Evolutionary conservation across 768 basidiomycete genomes (phyloP).

Genomic region (Mycena haematopus): DNA sequence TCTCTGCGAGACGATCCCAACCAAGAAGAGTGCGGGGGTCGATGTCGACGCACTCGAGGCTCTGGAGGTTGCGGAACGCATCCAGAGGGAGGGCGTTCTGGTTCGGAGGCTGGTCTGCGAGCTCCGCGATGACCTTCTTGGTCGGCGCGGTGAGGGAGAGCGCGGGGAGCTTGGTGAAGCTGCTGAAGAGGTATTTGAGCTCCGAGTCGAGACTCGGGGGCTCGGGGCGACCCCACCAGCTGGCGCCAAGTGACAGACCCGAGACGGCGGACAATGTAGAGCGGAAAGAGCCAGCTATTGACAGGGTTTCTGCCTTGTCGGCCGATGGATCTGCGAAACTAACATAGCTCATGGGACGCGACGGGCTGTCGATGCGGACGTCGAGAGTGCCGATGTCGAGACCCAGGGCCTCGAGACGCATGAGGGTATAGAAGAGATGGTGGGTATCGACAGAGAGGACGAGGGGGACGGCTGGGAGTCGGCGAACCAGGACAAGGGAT

Average conservation of each 20-base stretch:
- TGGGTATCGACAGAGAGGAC: constrained; percentile 77
- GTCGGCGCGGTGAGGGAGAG: constrained; percentile 70
- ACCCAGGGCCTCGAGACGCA: constrained; percentile 85
- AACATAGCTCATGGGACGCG: constrained; percentile 78
- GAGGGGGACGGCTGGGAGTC: constrained; percentile 52
- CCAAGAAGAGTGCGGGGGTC: constrained; percentile 85
- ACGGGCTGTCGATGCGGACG: constrained; percentile 72
- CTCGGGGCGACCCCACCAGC: constrained; percentile 74
- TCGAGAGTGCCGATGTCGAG: constrained; percentile 82
- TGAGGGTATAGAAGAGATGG: constrained; percentile 87
- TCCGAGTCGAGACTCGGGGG: constrained; percentile 70
- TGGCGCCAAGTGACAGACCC: constrained; percentile 69
- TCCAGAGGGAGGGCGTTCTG: constrained; percentile 82
- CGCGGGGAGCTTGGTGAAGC: constrained; percentile 90
- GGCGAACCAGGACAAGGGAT: constrained; percentile 69
- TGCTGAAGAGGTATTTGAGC: constrained; percentile 87
- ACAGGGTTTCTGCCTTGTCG: constrained; percentile 78
- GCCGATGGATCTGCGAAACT: constrained; percentile 48
- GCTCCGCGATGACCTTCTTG: constrained; percentile 69
- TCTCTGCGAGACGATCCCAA: constrained; percentile 80
- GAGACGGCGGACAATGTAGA: constrained; percentile 82
- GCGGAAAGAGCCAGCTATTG: constrained; percentile 69
- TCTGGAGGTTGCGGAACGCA: constrained; percentile 84
- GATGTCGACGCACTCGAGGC: constrained; percentile 75
- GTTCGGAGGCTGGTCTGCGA: constrained; percentile 70